Evolutionary conservation across 2,329 filamentous ascomycete species (phyloP).

Genomic region (Pseudogymnoascus sp.): DNA sequence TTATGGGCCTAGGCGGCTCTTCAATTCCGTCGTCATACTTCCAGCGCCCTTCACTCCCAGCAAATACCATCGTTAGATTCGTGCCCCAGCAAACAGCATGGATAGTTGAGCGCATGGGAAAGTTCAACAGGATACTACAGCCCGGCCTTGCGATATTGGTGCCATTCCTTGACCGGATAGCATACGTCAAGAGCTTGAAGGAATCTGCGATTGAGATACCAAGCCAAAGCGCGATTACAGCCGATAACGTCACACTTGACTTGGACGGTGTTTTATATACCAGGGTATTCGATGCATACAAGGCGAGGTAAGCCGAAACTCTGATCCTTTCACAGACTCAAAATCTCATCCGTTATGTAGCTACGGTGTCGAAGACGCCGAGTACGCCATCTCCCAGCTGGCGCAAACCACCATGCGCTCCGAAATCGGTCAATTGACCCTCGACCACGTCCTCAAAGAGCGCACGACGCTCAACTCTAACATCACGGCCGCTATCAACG

Average conservation of each 20-base stretch:
- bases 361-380: slow-evolving; percentile 96
- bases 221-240: slow-evolving; percentile 94
- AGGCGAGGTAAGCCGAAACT: slow-evolving; percentile 65
- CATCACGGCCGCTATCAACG: slow-evolving; percentile 98
- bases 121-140: slow-evolving; percentile 87
- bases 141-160: slow-evolving; percentile 83
- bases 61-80: slow-evolving; percentile 92
- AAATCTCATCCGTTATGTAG: slow-evolving; percentile 35
- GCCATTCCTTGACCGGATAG: slow-evolving; percentile 88
- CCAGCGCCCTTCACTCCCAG: slow-evolving; percentile 64
- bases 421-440: slow-evolving; percentile 91
- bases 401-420: slow-evolving; percentile 98
- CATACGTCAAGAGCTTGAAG: slow-evolving; percentile 96
- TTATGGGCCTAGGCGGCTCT: slow-evolving; percentile 28
- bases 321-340: background rate
- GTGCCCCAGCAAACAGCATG: slow-evolving; percentile 99
- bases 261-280: slow-evolving; percentile 95
- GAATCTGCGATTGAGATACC: slow-evolving; percentile 95
- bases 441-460: slow-evolving; percentile 97
- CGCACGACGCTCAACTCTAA: slow-evolving; percentile 93
- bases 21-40: slow-evolving; percentile 66
- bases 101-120: slow-evolving; percentile 99
- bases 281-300: slow-evolving; percentile 94
- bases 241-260: slow-evolving; percentile 95
- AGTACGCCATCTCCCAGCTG: slow-evolving; percentile 96